Base-by-base conservation (phyloP, 1,284 basidiomycete species). In the Rhodotorula sp. region DNA sequence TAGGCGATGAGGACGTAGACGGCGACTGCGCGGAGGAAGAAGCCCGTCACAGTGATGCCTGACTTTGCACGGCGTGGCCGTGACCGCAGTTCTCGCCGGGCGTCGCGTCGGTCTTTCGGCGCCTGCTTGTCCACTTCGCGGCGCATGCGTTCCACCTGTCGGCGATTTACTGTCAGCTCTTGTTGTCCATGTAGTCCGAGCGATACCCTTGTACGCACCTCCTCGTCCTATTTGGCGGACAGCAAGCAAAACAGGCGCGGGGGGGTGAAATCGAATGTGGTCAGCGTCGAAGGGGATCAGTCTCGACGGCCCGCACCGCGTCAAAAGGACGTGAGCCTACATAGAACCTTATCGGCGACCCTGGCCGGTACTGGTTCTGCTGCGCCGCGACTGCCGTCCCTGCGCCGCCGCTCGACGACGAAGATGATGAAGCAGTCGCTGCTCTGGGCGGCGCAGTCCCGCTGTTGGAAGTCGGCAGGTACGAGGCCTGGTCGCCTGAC, bases 1-100 rank as follows among this genome's bases (percentile, higher is more conserved):
- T 65, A 70, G 62, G 69, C 70, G 65, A 72, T 71, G 44, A 63
- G 30, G 60, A 74, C n/a, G 70, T 76, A 76, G 64, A 74, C 53
- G 37, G 70, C 3, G n/a, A 46, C 68, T 51, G 67, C 72, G 42
- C 75, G 66, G 12, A 60, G 17, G 51, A 74, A 30, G 70, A 76
- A 72, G 30, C 73, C 75, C 3, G 60, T 64, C 18, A 69, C 2
- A 29, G 67, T 62, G 1, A 71, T 44, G n/a, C 72, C 64, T 1
- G 45, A 12, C 18, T 53, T 58, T 3, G n/a, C 26, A 29, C 53
- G 53, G 49, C 60, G 61, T 0, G 22, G 64, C 18, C 63, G 66
- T 30, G 48, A 44, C 12, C 67, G 61, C 24, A 66, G 48, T 4
- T 62, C 62, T 15, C 62, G 54, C 5, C 68, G 44, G 6, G 66